phyloP scores from a whole-genome alignment of 2,329 filamentous ascomycete genomes.

The Aspergillus glaucus region DNA sequence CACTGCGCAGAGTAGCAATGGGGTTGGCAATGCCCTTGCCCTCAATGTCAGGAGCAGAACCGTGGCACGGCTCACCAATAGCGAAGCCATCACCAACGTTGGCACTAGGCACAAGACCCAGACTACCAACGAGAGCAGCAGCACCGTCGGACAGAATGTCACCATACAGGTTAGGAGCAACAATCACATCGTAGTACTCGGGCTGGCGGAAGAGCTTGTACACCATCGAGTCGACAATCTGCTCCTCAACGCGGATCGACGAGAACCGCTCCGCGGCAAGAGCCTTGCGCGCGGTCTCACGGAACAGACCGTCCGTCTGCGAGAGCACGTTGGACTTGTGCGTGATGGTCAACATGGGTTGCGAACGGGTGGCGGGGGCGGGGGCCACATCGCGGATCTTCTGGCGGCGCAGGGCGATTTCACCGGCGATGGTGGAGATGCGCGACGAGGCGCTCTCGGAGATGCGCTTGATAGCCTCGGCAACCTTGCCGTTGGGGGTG shows the following conservation, averaged over 20 bases:
- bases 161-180: slow-evolving; percentile 94
- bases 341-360: slow-evolving; percentile 84
- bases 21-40: slow-evolving; percentile 91
- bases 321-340: slow-evolving; percentile 98
- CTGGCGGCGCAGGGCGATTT: slow-evolving; percentile 84
- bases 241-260: slow-evolving; percentile 72
- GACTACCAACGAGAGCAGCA: slow-evolving; percentile 82
- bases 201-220: slow-evolving; percentile 99
- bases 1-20: slow-evolving; percentile 85
- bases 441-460: slow-evolving; percentile 75
- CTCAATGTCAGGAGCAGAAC: slow-evolving; percentile 91
- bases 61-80: slow-evolving; percentile 97
- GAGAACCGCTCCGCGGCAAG: slow-evolving; percentile 62
- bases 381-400: slow-evolving; percentile 60
- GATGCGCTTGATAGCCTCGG: slow-evolving; percentile 97
- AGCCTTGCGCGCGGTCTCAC: slow-evolving; percentile 67
- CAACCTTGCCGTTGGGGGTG: slow-evolving; percentile 68
- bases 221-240: slow-evolving; percentile 98
- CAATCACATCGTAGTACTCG: slow-evolving; percentile 91
- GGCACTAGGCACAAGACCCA: slow-evolving; percentile 88
- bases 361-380: slow-evolving; percentile 49
- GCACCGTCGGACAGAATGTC: slow-evolving; percentile 95
- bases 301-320: slow-evolving; percentile 95
- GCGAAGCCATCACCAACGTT: slow-evolving; percentile 93
- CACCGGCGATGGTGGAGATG: slow-evolving; percentile 88